A percentile compares a stretch with the other conserved stretches of the same genome.
Conservation (phyloP, 495 filamentous ascomycete genomes). For the Aspergillus indologenus region DNA sequence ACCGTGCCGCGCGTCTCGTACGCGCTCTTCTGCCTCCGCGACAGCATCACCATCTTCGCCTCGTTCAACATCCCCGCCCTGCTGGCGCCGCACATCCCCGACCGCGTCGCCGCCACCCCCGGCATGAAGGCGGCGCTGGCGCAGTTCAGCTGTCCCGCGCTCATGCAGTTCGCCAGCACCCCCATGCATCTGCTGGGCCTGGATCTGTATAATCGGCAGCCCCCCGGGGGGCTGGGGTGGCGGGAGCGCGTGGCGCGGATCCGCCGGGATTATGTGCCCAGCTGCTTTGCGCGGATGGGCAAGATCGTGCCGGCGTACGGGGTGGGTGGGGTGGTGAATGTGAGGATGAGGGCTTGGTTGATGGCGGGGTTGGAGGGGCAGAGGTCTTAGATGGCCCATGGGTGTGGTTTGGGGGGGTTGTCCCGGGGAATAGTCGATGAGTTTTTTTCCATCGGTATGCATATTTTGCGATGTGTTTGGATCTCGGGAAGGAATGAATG, state of each 20-base stretch:
- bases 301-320: conserved; percentile 95
- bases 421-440: no score
- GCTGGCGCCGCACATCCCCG: conserved; percentile 53
- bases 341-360: conserved; percentile 59
- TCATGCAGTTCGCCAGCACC: conserved; percentile 77
- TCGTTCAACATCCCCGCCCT: conserved; percentile 87
- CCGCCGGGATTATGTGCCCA: conserved; percentile 71
- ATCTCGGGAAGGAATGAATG: no score
- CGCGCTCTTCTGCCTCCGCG: conserved; percentile 74
- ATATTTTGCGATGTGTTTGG: no score
- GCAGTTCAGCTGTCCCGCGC: conserved; percentile 78
- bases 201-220: conserved; percentile 80
- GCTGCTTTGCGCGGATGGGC: conserved; percentile 75
- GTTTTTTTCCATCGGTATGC: no score
- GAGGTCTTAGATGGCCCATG: no score
- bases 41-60: conserved; percentile 89
- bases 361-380: conserved; percentile 50
- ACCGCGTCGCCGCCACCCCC: conserved; percentile 46
- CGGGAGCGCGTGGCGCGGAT: conserved; percentile 62
- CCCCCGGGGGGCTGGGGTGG: conserved; percentile 44
- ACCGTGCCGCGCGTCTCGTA: conserved; percentile 56
- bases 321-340: conserved; percentile 86
- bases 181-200: conserved; percentile 85
- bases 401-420: no score
- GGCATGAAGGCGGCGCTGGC: conserved; percentile 60